Base-by-base conservation (phyloP, 1,284 basidiomycete genomes). In the Trichosporon coremiiforme region DNA sequence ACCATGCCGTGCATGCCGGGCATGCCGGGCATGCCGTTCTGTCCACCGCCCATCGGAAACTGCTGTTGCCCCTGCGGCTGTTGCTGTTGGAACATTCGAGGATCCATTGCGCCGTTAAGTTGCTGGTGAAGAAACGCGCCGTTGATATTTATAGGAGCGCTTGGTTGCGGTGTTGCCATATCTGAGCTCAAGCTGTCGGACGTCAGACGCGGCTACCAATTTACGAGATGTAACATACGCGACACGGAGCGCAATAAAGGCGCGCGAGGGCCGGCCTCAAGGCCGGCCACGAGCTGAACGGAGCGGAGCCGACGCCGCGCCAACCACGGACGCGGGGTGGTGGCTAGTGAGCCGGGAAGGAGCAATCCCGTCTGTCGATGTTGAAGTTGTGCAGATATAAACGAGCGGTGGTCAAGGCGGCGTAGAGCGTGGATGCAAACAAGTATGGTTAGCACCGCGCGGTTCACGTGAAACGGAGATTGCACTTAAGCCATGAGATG, bases 131-230 rank as follows among this genome's bases (percentile, higher is more conserved):
- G 57, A 62, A 62, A 62, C 29, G 36, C 66, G 60, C 57, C 70
- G 66, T 68, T 71, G 64, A 70, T 65, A 5, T 68, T 70, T 7
- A 70, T 69, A 31, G 72, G 74, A n/a, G 72, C 74, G 17, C 55
- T 29, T 22, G 38, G 69, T 64, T 70, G 70, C 67, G 74, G 75
- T 47, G 74, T 74, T 2, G 75, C 73, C 76, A 77, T 77, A n/a
- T 33, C 57, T 35, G 31, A 20, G 29, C 57, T 47, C 29, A 55
- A 36, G 67, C 47, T 31, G 20, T 50, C 64, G 67, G n/a, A 10
- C 5, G 66, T 65, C 50, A 57, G 66, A 35, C 31, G 31, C 57
- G 31, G 35, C 57, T 33, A 33, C 10, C 12, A 33, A 10, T 2
- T 33, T 15, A 7, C 15, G 17, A 17, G 57, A n/a, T 6, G 17